Evolutionary conservation across 768 basidiomycete genomes (phyloP).

Genomic region (Boletus eberwhitei): DNA sequence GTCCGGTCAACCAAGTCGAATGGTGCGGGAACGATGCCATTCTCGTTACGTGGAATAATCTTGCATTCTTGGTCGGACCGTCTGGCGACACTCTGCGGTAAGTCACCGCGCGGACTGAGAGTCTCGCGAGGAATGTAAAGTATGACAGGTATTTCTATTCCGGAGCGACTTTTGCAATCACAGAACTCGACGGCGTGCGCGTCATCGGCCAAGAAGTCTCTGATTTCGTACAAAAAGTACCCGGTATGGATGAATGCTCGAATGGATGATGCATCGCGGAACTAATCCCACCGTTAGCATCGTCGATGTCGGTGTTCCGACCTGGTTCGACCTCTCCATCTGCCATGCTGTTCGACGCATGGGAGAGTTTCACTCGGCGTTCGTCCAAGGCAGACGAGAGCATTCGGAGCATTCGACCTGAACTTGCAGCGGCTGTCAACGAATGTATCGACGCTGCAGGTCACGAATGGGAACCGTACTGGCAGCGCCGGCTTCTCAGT

Average conservation of each 20-base stretch:
- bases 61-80: slow-evolving; percentile 87
- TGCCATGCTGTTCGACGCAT: slow-evolving; percentile 90
- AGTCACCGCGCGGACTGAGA: slow-evolving; percentile 26
- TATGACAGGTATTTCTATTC: slow-evolving; percentile 71
- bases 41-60: slow-evolving; percentile 74
- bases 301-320: slow-evolving; percentile 78
- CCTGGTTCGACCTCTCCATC: slow-evolving; percentile 92
- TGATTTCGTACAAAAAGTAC: slow-evolving; percentile 93
- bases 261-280: neutral
- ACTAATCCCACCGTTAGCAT: slow-evolving; percentile 43
- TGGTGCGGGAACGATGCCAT: slow-evolving; percentile 99
- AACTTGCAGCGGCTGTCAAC: slow-evolving; percentile 82
- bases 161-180: slow-evolving; percentile 72
- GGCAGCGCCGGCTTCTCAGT: slow-evolving; percentile 84
- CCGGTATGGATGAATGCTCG: slow-evolving; percentile 47
- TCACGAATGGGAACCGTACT: slow-evolving; percentile 84
- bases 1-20: slow-evolving; percentile 65
- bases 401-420: slow-evolving; percentile 82
- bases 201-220: slow-evolving; percentile 74
- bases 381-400: slow-evolving; percentile 93
- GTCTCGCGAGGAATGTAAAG: slow-evolving; percentile 1
- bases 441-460: slow-evolving; percentile 94
- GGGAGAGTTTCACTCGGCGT: slow-evolving; percentile 79
- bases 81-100: slow-evolving; percentile 84
- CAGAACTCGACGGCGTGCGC: slow-evolving; percentile 89